phyloP scores from a whole-genome alignment of 2,329 filamentous ascomycete genomes.

The Penicillium sp. region DNA sequence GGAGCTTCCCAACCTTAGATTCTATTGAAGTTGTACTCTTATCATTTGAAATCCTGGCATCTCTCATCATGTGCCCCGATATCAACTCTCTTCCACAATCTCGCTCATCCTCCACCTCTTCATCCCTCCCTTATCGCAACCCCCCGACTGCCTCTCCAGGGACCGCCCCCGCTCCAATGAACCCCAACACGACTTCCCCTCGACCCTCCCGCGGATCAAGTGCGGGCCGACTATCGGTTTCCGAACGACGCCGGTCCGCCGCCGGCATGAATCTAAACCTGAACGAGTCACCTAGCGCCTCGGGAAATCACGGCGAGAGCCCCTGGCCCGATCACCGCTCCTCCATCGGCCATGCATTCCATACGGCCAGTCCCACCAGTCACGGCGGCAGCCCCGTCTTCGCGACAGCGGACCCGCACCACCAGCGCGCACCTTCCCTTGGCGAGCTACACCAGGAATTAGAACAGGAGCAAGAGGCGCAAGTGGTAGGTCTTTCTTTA shows the following conservation, averaged over 20 bases:
- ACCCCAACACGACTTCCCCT: conserved; percentile 44
- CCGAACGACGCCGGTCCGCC: conserved; percentile 46
- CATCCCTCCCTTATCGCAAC: conserved; percentile 34
- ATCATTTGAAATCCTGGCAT: background rate
- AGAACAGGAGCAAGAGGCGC: conserved; percentile 54
- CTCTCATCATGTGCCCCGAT: conserved; percentile 66
- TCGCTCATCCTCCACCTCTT: conserved; percentile 45
- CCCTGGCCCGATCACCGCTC: conserved; percentile 40
- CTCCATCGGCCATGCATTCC: conserved; percentile 40
- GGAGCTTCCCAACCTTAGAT: conserved; percentile 9
- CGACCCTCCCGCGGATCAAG: conserved; percentile 39
- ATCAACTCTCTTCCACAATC: conserved; percentile 69
- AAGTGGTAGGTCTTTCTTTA: conserved; percentile 43
- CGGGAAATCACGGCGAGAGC: conserved; percentile 38
- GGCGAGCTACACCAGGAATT: conserved; percentile 54
- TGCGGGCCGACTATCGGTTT: conserved; percentile 38
- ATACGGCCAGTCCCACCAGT: conserved; percentile 46
- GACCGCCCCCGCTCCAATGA: conserved; percentile 62
- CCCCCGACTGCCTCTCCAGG: conserved; percentile 50
- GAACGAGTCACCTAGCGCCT: conserved; percentile 30
- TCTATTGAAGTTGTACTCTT: background rate
- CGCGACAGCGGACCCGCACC: conserved; percentile 48
- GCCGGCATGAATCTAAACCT: conserved; percentile 42
- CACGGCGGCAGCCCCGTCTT: conserved; percentile 44
- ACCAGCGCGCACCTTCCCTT: conserved; percentile 49